Percentiles rank a stretch among this genome's conserved stretches.
Conservation (phyloP, 2,329 filamentous ascomycete genomes). For the Microsporum canis region DNA sequence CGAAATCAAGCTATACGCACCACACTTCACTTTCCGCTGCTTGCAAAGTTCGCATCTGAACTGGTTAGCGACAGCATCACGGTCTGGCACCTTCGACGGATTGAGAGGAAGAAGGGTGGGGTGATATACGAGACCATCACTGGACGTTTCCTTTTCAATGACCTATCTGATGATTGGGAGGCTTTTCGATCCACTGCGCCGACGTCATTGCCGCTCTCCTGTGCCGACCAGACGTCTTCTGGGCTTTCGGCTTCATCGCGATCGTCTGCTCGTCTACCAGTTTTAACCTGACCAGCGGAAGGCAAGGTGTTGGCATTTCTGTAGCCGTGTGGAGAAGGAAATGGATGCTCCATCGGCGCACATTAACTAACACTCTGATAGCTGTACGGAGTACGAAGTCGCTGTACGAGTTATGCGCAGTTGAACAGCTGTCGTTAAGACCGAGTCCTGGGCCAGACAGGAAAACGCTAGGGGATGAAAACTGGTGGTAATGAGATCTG, state of each 20-base stretch:
- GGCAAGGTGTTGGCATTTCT: neutral
- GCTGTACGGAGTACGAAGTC: neutral
- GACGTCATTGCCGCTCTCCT: constrained; percentile 26
- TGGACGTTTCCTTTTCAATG: constrained; percentile 13
- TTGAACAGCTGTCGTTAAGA: neutral
- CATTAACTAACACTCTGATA: neutral
- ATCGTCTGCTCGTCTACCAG: constrained; percentile 7
- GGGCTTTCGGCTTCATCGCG: constrained; percentile 15
- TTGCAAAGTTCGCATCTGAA: constrained; percentile 25
- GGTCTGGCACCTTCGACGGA: neutral
- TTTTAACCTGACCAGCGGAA: neutral
- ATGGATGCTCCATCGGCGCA: constrained; percentile 2
- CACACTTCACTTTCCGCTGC: constrained; percentile 27
- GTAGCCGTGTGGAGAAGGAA: constrained; percentile 4
- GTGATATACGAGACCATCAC: constrained; percentile 13
- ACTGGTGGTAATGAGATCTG: neutral
- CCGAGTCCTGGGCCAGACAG: neutral
- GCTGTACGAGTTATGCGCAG: neutral
- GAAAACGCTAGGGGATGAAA: neutral
- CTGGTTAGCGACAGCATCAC: neutral
- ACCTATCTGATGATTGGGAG: constrained; percentile 4
- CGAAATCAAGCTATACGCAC: constrained; percentile 12
- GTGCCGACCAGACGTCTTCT: constrained; percentile 31
- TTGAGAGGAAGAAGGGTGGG: neutral
- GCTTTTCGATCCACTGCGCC: constrained; percentile 22